Evolutionary conservation across 768 basidiomycete genomes (phyloP), one percentile per base, ranked within the genome.

Genomic region (Astraeus odoratus): DNA sequence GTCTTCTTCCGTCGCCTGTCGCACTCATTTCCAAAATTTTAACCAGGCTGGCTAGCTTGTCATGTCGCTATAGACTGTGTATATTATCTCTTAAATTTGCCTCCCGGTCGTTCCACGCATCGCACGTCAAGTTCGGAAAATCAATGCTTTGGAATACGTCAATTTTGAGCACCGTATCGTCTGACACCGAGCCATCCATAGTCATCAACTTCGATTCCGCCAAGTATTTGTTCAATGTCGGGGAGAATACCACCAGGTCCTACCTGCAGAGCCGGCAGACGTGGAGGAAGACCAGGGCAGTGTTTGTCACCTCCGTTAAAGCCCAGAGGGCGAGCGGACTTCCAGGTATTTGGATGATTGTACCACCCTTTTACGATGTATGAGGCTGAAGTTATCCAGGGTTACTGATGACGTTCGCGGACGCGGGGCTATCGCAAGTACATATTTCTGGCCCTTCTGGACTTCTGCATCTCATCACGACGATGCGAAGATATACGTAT

Each of bases 161-260:
- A 3, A 77, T 83, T 22, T 65, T 83, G 44, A 77, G 74, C 34
- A 63, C 76, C 0, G 56, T 71, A 15, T 76, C 83, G 4, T 78
- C 79, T 41, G 94, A 97, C 67, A 87, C 92, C 1, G 81, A 90
- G 51, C 83, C 92, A 0, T 76, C 83, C 8, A 66, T 96, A 20
- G 66, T 86, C 48, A 64, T 95, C 52, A 71, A 75, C 1, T 93
- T 92, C 59, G 83, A 87, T 52, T 70, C 74, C 43, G 82, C 77
- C 10, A 86, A 89, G 54, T 97, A 93, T 54, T 72, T 94, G 30
- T 91, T 97, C 73, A 93, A 93, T 63, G 80, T 73, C 16, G 83
- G 88, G 7, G 92, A 96, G 63, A 85, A 84, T 47, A 80, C 84
- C 1, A 81, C 80, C 34, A 70, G 94, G 27, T 67, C 84, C 1